A percentile compares a stretch with the other conserved stretches of the same genome.
phyloP scores from a whole-genome alignment of 2,329 filamentous ascomycete species.

The Stagonosporopsis tanaceti region DNA sequence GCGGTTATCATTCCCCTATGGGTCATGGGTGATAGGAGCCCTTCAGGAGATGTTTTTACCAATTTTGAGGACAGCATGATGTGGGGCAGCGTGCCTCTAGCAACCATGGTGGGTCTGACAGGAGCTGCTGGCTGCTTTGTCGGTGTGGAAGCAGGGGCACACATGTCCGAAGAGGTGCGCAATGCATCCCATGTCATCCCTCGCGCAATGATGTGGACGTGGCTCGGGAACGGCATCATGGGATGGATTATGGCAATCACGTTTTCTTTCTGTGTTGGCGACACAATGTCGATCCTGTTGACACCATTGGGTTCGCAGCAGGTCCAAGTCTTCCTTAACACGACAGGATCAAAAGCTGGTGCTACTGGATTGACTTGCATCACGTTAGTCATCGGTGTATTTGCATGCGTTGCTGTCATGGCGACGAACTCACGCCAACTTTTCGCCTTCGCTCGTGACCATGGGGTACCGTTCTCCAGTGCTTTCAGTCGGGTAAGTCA shows the following conservation, averaged over 20 bases:
- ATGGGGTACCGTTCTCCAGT: slow-evolving; percentile 40
- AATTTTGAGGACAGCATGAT: slow-evolving; percentile 43
- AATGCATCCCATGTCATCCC: slow-evolving; percentile 41
- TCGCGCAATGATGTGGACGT: slow-evolving; percentile 49
- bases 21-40: slow-evolving; percentile 30
- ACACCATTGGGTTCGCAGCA: slow-evolving; percentile 29
- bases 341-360: slow-evolving; percentile 28
- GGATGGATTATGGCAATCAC: slow-evolving; percentile 44
- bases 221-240: slow-evolving; percentile 46
- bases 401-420: slow-evolving; percentile 31
- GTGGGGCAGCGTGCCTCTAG: slow-evolving; percentile 45
- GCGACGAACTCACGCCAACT: slow-evolving; percentile 37
- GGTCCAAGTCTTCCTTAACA: slow-evolving; percentile 37
- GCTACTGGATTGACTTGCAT: slow-evolving; percentile 33
- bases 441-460: slow-evolving; percentile 42
- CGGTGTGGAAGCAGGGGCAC: slow-evolving; percentile 34
- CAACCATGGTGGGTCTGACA: slow-evolving; percentile 44
- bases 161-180: slow-evolving; percentile 45
- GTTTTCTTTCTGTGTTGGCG: slow-evolving; percentile 24
- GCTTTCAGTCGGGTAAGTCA: slow-evolving; percentile 22
- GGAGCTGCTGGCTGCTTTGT: slow-evolving; percentile 38
- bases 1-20: slow-evolving; percentile 47
- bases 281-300: slow-evolving; percentile 19
- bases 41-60: slow-evolving; percentile 31
- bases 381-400: slow-evolving; percentile 30